Percentiles rank a stretch among this genome's conserved stretches.
These are phyloP conservation scores for Paratinospora sagittata DNA, from an alignment of 164 flowering plant genomes.

Conservation along the genomic window DNA sequence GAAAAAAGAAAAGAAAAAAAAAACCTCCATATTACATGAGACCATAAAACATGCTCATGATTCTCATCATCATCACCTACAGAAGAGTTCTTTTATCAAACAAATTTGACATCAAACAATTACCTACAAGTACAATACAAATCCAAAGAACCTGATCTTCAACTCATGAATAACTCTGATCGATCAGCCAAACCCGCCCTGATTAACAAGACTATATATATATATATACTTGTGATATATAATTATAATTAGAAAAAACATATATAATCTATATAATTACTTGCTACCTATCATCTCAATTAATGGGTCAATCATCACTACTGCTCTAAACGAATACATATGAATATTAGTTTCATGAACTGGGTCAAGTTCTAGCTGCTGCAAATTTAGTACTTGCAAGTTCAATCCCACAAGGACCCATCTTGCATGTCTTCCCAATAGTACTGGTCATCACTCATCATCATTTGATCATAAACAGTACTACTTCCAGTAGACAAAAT, in stretches of 20 bases:
- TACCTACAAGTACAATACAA: background rate
- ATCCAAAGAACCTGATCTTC: background rate
- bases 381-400: too few species aligned
- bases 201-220: too few species aligned
- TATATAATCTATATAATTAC: too few species aligned
- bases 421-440: background rate
- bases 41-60: background rate
- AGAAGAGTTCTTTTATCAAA: background rate
- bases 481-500: background rate
- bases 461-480: slow-evolving; percentile 1
- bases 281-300: too few species aligned
- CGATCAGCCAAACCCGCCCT: background rate
- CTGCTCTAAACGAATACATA: too few species aligned
- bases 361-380: too few species aligned
- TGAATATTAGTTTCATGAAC: too few species aligned
- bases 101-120: background rate
- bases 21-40: background rate
- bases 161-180: background rate
- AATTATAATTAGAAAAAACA: too few species aligned
- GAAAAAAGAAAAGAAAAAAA: too few species aligned
- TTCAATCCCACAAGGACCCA: slow-evolving; percentile 1
- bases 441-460: background rate
- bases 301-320: too few species aligned
- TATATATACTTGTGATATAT: too few species aligned
- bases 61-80: too few species aligned